Base-by-base conservation (phyloP, 371 early-diverging fungal genomes). In the Actinomucor elegans region DNA sequence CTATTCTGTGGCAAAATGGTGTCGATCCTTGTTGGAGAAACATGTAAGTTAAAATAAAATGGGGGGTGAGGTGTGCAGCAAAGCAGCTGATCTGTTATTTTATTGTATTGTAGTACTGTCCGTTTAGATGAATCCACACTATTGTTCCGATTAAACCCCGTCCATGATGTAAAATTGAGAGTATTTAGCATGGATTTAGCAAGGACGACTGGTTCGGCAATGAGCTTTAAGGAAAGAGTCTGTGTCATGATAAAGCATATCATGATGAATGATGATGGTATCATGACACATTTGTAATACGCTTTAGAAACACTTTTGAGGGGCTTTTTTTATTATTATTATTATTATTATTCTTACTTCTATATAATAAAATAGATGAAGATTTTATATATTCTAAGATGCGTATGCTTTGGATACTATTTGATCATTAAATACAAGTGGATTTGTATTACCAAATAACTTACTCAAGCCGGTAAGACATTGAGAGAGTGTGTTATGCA, bases 1-100 rank as follows among this genome's bases (percentile, higher is more conserved):
- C 67, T 12, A 24, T 78, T 7, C 61, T 57, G 52, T 71, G 68
- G 64, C 47, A 58, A 9, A 14, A 43, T 11, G 34, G 40, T 5
- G 49, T 50, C 33, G 37, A 61, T 17, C n/a, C n/a, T n/a, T n/a
- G n/a, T n/a, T 70, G 74, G 71, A 52, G 66, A 57, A 65, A 59
- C 34, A 66, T 70, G 74, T 74, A 67, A 67, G 71, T 58, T 21
- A 43, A 24, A 21, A 23, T 15, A 23, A n/a, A n/a, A n/a, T n/a
- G n/a, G n/a, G n/a, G n/a, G n/a, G n/a, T n/a, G n/a, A n/a, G n/a
- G n/a, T n/a, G n/a, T n/a, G n/a, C n/a, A n/a, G n/a, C n/a, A n/a
- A n/a, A n/a, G n/a, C n/a, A 12, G 15, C 8, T 9, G 18, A 7
- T 33, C 4, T 8, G 17, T 11, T n/a, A 14, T 40, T 45, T 48